Evolutionary conservation across 192 early-diverging fungal species (phyloP).

Genomic region (Coemansia javaensis): DNA sequence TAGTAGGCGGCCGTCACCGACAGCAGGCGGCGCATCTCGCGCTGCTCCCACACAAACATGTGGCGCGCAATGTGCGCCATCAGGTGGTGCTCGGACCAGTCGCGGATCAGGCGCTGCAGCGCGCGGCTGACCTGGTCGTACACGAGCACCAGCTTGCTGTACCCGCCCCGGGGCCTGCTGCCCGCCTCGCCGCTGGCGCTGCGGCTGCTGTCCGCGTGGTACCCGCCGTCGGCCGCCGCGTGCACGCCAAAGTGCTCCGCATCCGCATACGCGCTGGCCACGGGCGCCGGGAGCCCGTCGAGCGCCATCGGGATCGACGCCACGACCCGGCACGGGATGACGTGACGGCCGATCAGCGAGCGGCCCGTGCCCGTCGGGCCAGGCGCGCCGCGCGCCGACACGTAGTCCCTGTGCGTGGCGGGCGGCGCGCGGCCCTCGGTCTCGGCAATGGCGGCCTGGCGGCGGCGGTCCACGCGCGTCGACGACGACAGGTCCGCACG

Average conservation of each 20-base stretch:
- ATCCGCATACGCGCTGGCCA: conserved; percentile 32
- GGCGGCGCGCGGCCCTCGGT: conserved; percentile 9
- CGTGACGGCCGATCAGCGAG: conserved; percentile 37
- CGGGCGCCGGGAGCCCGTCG: conserved; percentile 27
- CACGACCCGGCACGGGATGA: conserved; percentile 45
- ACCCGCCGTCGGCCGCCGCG: conserved; percentile 39
- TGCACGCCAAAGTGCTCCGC: conserved; percentile 40
- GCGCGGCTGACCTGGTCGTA: conserved; percentile 42
- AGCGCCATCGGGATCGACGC: conserved; percentile 41
- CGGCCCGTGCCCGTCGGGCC: conserved; percentile 12
- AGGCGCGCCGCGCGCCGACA: conserved; percentile 4
- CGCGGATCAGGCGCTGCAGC: conserved; percentile 40
- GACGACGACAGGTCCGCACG: conserved; percentile 38
- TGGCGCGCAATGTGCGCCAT: conserved; percentile 47
- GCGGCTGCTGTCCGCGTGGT: conserved; percentile 14
- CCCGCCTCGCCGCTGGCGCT: not conserved
- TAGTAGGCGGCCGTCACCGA: conserved; percentile 37
- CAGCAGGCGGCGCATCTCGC: conserved; percentile 27
- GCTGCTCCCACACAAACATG: conserved; percentile 42
- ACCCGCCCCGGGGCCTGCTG: conserved; percentile 9
- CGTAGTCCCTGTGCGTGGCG: conserved; percentile 3
- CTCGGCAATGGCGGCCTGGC: conserved; percentile 33
- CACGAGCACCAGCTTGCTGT: conserved; percentile 40
- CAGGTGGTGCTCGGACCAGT: conserved; percentile 49
- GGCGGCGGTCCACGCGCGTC: conserved; percentile 34